These are phyloP conservation scores for Cryptococcus maquisensis DNA, from an alignment of 1,284 basidiomycete species.

Conservation along the genomic window DNA sequence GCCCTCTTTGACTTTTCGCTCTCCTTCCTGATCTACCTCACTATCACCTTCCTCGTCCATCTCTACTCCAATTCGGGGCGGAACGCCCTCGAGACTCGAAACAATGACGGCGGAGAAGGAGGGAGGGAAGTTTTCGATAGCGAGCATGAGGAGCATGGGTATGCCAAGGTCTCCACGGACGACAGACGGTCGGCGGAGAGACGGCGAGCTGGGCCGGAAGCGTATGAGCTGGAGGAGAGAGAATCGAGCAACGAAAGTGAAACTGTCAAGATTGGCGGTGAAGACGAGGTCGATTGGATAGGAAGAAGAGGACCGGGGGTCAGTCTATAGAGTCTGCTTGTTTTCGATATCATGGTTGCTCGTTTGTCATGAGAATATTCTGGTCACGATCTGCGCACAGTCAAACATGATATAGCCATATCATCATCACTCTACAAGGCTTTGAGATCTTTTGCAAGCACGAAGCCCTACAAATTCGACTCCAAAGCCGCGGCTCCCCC, in stretches of 20 bases:
- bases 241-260: constrained; percentile 26
- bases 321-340: not conserved
- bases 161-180: constrained; percentile 26
- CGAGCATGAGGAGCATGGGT: constrained; percentile 22
- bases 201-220: constrained; percentile 30
- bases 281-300: constrained; percentile 35
- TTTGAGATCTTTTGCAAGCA: not conserved
- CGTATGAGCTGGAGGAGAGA: constrained; percentile 38
- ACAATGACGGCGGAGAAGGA: not conserved
- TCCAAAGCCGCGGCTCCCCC: not conserved
- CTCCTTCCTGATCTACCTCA: constrained; percentile 70
- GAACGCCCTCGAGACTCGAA: constrained; percentile 49
- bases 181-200: not conserved
- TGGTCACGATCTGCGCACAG: not conserved
- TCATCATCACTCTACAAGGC: not conserved
- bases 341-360: not conserved
- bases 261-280: constrained; percentile 31
- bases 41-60: constrained; percentile 59
- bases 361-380: not conserved
- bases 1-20: constrained; percentile 69
- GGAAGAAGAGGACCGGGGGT: constrained; percentile 1
- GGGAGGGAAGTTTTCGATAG: not conserved
- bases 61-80: constrained; percentile 61
- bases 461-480: not conserved
- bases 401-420: not conserved